Evolutionary conservation across 441 rosid species (phyloP).

Genomic region (Hura crepitans): DNA sequence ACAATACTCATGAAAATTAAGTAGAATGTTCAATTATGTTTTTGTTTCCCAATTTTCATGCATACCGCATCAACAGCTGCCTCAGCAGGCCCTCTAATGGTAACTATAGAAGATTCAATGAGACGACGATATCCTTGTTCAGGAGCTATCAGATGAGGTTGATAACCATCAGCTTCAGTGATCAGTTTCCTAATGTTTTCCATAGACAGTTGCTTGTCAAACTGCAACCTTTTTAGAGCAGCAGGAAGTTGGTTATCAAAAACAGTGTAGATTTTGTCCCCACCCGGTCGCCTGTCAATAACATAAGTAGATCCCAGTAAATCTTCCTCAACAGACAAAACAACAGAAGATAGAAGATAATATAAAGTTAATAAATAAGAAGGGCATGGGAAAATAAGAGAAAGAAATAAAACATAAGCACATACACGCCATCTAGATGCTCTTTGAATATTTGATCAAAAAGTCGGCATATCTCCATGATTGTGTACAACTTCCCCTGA

Average conservation of each 20-base stretch:
- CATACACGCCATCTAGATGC: constrained; percentile 96
- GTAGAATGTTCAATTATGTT: background rate
- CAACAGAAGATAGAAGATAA: background rate
- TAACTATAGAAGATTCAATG: constrained; percentile 75
- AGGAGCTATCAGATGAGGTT: constrained; percentile 97
- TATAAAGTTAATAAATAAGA: constrained; percentile 11
- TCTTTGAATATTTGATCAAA: constrained; percentile 94
- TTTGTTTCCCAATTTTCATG: constrained; percentile 3
- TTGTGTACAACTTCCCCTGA: constrained; percentile 89
- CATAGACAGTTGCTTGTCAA: constrained; percentile 95
- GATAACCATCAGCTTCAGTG: constrained; percentile 99
- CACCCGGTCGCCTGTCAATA: constrained; percentile 82
- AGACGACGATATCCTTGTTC: constrained; percentile 98
- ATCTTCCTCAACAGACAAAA: background rate
- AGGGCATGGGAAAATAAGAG: background rate
- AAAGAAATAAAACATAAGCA: constrained; percentile 14
- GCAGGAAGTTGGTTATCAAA: constrained; percentile 98
- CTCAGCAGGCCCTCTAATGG: constrained; percentile 98
- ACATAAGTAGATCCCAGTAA: constrained; percentile 16
- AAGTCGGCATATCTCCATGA: constrained; percentile 94
- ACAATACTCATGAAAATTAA: background rate
- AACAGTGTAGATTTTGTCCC: constrained; percentile 85
- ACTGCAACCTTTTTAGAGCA: constrained; percentile 92
- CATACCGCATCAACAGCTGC: constrained; percentile 96
- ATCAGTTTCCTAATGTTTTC: constrained; percentile 91